These are phyloP conservation scores for Euryodendron excelsum DNA, from an alignment of 148 eudicot species.

Conservation along the genomic window DNA sequence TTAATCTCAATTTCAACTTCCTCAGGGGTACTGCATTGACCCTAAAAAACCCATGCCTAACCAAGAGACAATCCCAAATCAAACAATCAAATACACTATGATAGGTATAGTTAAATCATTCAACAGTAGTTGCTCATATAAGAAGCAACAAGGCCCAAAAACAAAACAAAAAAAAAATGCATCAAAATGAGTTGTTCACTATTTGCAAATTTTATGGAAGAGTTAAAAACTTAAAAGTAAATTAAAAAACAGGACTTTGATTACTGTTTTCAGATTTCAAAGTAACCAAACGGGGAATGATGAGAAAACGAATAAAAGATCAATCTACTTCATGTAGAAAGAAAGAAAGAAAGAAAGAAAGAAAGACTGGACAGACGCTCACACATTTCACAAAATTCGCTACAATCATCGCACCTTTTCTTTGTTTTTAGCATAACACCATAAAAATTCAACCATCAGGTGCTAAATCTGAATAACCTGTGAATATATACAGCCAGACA, in stretches of 20 bases:
- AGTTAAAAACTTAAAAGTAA: too few species aligned
- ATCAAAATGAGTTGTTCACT: neutral
- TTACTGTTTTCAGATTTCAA: neutral
- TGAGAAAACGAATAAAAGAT: neutral
- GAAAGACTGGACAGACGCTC: too few species aligned
- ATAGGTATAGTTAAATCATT: neutral
- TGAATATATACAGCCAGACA: too few species aligned
- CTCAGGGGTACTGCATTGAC: neutral
- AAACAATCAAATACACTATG: too few species aligned
- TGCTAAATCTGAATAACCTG: neutral
- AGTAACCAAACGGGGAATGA: neutral
- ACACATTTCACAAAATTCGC: neutral
- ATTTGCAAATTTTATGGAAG: neutral
- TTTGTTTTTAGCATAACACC: neutral
- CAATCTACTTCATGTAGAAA: too few species aligned
- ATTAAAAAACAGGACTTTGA: neutral
- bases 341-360: too few species aligned
- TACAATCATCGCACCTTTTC: neutral
- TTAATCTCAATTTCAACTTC: neutral
- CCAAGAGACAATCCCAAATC: neutral
- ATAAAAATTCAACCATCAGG: neutral
- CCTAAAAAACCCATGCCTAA: neutral
- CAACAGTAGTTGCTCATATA: neutral
- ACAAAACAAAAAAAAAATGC: neutral
- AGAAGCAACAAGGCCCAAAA: neutral